Conservation (phyloP, 2,329 filamentous ascomycete species). For the Annulohypoxylon truncatum region DNA sequence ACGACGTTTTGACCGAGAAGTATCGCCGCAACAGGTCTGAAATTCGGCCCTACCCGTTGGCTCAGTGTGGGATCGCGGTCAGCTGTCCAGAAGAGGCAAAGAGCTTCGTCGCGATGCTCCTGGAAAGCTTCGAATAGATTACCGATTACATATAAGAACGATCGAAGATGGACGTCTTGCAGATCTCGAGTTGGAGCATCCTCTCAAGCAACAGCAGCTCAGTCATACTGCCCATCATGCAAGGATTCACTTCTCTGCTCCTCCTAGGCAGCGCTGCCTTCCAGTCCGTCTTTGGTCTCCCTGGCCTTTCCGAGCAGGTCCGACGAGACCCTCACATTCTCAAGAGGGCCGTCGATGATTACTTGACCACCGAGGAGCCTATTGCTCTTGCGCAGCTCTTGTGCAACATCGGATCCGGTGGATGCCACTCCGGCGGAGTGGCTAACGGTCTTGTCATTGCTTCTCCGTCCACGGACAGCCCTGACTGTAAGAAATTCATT, state of each 20-base stretch:
- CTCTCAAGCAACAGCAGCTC: constrained; percentile 44
- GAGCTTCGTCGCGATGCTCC: constrained; percentile 31
- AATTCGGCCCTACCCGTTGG: constrained; percentile 42
- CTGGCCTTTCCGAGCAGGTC: constrained; percentile 49
- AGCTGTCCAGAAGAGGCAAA: constrained; percentile 37
- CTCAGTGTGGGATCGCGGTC: constrained; percentile 24
- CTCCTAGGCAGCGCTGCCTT: constrained; percentile 64
- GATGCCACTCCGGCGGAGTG: constrained; percentile 62
- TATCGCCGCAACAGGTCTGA: constrained; percentile 29
- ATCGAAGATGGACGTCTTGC: constrained; percentile 45
- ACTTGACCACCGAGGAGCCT: constrained; percentile 63
- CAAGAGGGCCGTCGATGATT: constrained; percentile 64
- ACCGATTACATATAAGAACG: constrained; percentile 35
- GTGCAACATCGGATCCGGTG: constrained; percentile 69
- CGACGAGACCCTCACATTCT: constrained; percentile 53
- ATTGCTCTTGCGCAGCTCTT: constrained; percentile 64
- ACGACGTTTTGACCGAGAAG: constrained; percentile 31
- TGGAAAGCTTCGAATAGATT: constrained; percentile 34
- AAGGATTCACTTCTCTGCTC: constrained; percentile 61
- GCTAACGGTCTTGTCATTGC: constrained; percentile 66
- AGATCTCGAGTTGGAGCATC: constrained; percentile 34
- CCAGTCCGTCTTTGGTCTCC: constrained; percentile 63
- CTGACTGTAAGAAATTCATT: constrained; percentile 62
- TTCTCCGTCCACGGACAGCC: constrained; percentile 63
- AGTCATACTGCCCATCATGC: constrained; percentile 59